A percentile compares a stretch with the other conserved stretches of the same genome.
Conservation (phyloP, 1,284 basidiomycete genomes). For the Ceratobasidium sp. region DNA sequence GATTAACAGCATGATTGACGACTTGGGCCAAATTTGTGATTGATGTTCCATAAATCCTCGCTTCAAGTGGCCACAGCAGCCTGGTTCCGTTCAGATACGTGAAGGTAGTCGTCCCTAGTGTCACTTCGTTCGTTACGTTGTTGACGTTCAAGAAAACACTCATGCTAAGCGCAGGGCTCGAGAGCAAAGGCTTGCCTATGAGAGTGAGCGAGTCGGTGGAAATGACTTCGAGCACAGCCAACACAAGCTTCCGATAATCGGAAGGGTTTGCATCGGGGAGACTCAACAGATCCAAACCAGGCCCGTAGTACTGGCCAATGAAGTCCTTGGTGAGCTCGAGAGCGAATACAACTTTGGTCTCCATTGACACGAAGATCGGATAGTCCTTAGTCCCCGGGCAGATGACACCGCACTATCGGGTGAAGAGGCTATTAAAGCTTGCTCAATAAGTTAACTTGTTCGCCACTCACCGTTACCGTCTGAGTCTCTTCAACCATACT, state of each 20-base stretch:
- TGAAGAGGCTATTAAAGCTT: not conserved
- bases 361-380: slow-evolving; percentile 21
- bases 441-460: too few relatives aligned
- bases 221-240: slow-evolving; percentile 20
- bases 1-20: slow-evolving; percentile 27
- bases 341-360: slow-evolving; percentile 20
- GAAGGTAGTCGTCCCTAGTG: not conserved
- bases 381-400: slow-evolving; percentile 11
- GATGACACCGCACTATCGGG: slow-evolving; percentile 17
- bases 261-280: not conserved
- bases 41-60: not conserved
- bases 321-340: slow-evolving; percentile 21
- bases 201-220: slow-evolving; percentile 24
- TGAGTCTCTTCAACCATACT: slow-evolving; percentile 14
- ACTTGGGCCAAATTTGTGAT: not conserved
- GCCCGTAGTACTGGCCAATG: slow-evolving; percentile 32
- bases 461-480: slow-evolving; percentile 9
- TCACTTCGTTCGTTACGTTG: too few relatives aligned
- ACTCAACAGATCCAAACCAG: not conserved
- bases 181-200: not conserved
- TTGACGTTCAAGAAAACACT: not conserved
- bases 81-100: slow-evolving; percentile 17
- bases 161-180: not conserved
- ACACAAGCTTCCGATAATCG: slow-evolving; percentile 23
- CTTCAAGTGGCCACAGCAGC: not conserved